Evolutionary conservation across 164 flowering plant species (phyloP).

Genomic region (Buxus sempervirens): DNA sequence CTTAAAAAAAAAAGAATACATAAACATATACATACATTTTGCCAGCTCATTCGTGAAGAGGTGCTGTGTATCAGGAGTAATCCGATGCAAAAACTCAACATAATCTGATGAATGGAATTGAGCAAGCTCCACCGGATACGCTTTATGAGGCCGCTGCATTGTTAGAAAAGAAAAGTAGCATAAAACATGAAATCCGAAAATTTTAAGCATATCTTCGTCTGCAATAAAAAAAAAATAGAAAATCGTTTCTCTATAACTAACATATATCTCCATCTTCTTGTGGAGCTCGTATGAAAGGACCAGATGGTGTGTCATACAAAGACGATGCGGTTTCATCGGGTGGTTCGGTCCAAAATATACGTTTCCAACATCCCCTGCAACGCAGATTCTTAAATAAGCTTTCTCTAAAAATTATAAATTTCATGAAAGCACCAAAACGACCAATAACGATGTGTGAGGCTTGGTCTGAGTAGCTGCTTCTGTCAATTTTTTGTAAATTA

Average conservation of each 20-base stretch:
- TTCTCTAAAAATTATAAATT: not conserved
- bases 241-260: constrained; percentile 23
- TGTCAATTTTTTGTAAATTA: too few species aligned
- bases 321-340: constrained; percentile 99
- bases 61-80: constrained; percentile 74
- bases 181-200: not conserved
- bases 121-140: constrained; percentile 94
- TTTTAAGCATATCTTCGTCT: not conserved
- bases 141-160: constrained; percentile 94
- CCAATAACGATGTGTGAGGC: not conserved
- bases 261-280: constrained; percentile 97
- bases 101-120: constrained; percentile 97
- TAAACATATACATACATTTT: constrained; percentile 49
- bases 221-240: not conserved
- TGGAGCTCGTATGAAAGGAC: constrained; percentile 90
- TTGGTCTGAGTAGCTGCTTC: not conserved
- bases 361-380: constrained; percentile 95
- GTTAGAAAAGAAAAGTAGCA: constrained; percentile 7
- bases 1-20: not conserved
- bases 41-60: constrained; percentile 62
- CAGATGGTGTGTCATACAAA: constrained; percentile 98
- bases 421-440: not conserved
- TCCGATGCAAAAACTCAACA: constrained; percentile 87
- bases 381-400: not conserved
- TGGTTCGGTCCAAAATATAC: constrained; percentile 97